A percentile compares a stretch with the other conserved stretches of the same genome.
phyloP scores from a whole-genome alignment of 2,329 filamentous ascomycete species.

The Xylaria sp. region DNA sequence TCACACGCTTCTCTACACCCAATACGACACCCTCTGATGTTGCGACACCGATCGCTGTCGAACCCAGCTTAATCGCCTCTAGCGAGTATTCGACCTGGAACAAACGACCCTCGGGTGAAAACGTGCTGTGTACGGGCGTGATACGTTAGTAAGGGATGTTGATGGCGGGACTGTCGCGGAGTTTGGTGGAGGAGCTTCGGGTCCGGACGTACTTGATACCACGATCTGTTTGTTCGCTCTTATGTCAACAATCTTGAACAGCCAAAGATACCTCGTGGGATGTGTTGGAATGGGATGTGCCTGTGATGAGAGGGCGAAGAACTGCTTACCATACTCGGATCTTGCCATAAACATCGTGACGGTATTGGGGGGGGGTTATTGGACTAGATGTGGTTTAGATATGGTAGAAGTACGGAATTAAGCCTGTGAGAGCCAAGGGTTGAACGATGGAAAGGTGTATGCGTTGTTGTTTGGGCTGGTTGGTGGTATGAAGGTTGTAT shows the following conservation, averaged over 20 bases:
- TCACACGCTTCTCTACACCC: conserved; percentile 98
- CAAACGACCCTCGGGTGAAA: conserved; percentile 97
- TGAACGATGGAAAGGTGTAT: not conserved
- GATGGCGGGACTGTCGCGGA: not conserved
- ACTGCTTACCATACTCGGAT: conserved; percentile 91
- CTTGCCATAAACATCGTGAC: conserved; percentile 97
- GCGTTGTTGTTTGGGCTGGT: conserved; percentile 8
- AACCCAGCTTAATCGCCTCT: conserved; percentile 99
- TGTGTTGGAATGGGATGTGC: conserved; percentile 10
- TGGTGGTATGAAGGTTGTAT: conserved; percentile 8
- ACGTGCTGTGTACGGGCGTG: conserved; percentile 61
- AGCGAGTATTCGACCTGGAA: conserved; percentile 99
- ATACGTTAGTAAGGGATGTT: conserved; percentile 7
- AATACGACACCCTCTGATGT: conserved; percentile 93
- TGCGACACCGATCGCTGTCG: conserved; percentile 95
- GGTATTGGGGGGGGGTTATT: conserved; percentile 33
- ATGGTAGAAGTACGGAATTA: not conserved
- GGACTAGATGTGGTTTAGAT: not conserved
- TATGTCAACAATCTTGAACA: conserved; percentile 19
- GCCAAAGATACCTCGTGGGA: not conserved
- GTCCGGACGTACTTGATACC: conserved; percentile 77
- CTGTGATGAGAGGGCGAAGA: conserved; percentile 21
- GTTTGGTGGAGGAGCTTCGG: conserved; percentile 5
- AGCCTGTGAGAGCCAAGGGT: conserved; percentile 3
- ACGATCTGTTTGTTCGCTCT: conserved; percentile 68